Conservation (phyloP, 495 filamentous ascomycete genomes). For the Talaromyces wortmannii region DNA sequence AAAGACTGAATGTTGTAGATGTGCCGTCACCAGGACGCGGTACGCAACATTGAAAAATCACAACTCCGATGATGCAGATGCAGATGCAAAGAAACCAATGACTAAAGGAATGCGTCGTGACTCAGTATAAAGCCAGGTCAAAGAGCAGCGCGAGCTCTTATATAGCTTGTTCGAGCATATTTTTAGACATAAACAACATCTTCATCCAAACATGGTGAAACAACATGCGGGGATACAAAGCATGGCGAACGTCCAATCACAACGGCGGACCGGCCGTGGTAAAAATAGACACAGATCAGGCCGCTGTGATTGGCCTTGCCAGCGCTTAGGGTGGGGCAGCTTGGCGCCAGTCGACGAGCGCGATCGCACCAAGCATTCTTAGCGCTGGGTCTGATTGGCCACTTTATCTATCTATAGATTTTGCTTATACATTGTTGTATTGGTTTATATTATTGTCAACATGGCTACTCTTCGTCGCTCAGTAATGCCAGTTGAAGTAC, state of each 20-base stretch:
- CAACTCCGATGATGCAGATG: neutral
- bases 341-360: neutral
- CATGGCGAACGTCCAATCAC: neutral
- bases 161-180: neutral
- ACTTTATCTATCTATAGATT: too few species aligned
- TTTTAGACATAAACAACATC: neutral
- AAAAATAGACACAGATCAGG: neutral
- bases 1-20: too few species aligned
- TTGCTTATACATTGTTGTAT: too few species aligned
- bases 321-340: neutral
- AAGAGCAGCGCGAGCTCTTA: neutral
- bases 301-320: neutral
- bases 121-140: neutral
- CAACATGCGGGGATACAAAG: neutral
- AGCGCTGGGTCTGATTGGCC: too few species aligned
- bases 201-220: neutral
- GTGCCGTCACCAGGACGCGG: neutral
- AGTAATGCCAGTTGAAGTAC: too few species aligned
- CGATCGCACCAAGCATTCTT: neutral
- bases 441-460: too few species aligned
- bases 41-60: neutral
- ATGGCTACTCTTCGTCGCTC: too few species aligned
- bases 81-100: neutral
- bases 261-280: neutral
- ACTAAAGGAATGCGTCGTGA: neutral